Evolutionary conservation across 768 basidiomycete genomes (phyloP), one percentile per base, ranked within the genome.

Genomic region (Mycena venus): DNA sequence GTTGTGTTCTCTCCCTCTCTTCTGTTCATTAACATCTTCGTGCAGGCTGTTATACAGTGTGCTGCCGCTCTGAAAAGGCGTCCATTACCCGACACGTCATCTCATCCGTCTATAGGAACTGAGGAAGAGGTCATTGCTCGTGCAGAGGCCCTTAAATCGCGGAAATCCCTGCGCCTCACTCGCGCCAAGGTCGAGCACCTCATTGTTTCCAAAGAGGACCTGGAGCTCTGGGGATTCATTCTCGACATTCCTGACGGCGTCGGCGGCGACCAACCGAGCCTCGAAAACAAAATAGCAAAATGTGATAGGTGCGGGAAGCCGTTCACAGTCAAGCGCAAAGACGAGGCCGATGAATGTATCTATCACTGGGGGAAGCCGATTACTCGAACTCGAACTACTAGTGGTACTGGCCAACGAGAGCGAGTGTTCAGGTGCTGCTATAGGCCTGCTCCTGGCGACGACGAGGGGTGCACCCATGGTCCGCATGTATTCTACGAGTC

Each of bases 401-500:
- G 44, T 23, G 94, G 93, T 21, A 32, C 31, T 23, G 94, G 93
- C 49, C 90, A 96, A 80, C 91, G 88, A 78, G 84, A 90, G 53
- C 90, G 94, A 36, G 80, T 92, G 34, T 95, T 91, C 77, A 91
- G 88, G n/a, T 98, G 96, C 79, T 98, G 96, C 80, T 92, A 91
- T n/a, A 85, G 86, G 62, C 85, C 88, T 17, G 88, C 89, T 0
- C 68, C 67, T 19, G 53, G 27, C 4, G 84, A 85, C 12, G 88
- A 92, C 40, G 89, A 89, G 70, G 95, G 95, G 0, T 98, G 96
- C 79, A 86, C 91, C 14, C 88, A 87, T 61, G 96, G 97, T 1
- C 91, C 92, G 4, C 98, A 99, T 81, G 96, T 99, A 21, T 99
- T 99, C 81, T 94, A 94, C 78, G 97, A 99, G 82, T 88, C 87